These are phyloP conservation scores for Pyricularia pennisetigena DNA, from an alignment of 2,329 filamentous ascomycete genomes.

Conservation along the genomic window DNA sequence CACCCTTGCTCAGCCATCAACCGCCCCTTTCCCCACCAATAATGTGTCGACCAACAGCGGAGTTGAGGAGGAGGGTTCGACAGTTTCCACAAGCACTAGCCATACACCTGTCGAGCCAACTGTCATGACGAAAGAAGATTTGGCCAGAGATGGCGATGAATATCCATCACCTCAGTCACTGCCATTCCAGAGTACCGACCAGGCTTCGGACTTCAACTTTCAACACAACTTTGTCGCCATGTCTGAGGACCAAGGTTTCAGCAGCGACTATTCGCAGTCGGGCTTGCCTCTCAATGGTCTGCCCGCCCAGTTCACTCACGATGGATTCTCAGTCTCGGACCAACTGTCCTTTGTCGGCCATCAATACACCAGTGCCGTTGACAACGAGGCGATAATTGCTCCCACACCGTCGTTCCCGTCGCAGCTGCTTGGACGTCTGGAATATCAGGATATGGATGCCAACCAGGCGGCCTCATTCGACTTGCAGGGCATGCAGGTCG, in stretches of 20 bases:
- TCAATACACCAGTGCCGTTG: background rate
- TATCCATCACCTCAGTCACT: slow-evolving; percentile 14
- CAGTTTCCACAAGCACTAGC: background rate
- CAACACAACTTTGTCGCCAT: slow-evolving; percentile 7
- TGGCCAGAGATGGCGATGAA: slow-evolving; percentile 6
- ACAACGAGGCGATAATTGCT: slow-evolving; percentile 6
- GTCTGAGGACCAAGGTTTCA: background rate
- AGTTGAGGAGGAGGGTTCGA: slow-evolving; percentile 4
- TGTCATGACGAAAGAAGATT: slow-evolving; percentile 2
- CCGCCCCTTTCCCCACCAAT: slow-evolving; percentile 21
- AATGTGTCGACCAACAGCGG: background rate
- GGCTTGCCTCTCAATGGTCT: background rate
- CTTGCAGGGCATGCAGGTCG: background rate
- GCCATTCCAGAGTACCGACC: slow-evolving; percentile 5
- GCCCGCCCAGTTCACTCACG: background rate
- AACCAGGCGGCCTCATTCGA: background rate
- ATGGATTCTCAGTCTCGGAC: background rate
- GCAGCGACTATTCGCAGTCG: background rate
- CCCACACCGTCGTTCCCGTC: slow-evolving; percentile 10
- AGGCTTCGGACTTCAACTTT: slow-evolving; percentile 6
- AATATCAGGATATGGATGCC: background rate
- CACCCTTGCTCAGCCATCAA: slow-evolving; percentile 19
- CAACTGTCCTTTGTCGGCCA: background rate
- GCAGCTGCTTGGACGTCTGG: slow-evolving; percentile 5
- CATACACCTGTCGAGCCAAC: background rate